Base-by-base conservation (phyloP, 805 yeast species). In the Starmerella ratchasimensis region DNA sequence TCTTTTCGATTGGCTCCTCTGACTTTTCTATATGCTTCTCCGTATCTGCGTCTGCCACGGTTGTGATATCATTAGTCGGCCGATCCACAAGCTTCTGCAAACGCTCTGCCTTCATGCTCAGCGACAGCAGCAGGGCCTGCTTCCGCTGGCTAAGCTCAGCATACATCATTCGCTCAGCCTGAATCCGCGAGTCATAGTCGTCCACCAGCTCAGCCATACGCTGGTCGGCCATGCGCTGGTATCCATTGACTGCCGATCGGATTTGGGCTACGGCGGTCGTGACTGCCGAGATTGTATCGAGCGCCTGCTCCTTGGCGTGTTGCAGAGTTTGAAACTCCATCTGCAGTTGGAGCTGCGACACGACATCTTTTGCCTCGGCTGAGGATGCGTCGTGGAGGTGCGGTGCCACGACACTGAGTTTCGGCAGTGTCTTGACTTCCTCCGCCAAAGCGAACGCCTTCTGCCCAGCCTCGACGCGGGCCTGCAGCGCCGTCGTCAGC, bases 401-500 rank as follows among this genome's bases (percentile, higher is more conserved):
- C 13, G 39, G 34, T 4, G 35, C 37, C 7, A 42, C 14, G 8
- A 46, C 37, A 18, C 47, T 36, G 26, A 45, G 34, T 25, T 45
- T 42, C 16, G 49, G 50, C 11, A 42, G 32, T 9, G 6, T 26
- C 8, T 31, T 41, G 15, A 56, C 49, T 17, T 50, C 43, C 1
- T 26, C 31, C 3, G 58, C 58, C 8, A 49, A 41, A 33, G 31
- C 33, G 27, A 40, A 47, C 3, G 50, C 37, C 17, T 36, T 26
- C 1, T 25, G 43, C 14, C 49, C 47, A 2, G 52, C 44, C 21
- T 52, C 52, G 1, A 44, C 30, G 13, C 55, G 49, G 27, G 42
- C 39, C 36, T 43, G 38, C 16, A 56, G 46, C 3, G 43, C 51
- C 15, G 33, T 21, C 17, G 46, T 37, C 27, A 56, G 50, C 42